Evolutionary conservation across 495 filamentous ascomycete genomes (phyloP).

Genomic region (Terfezia boudieri): DNA sequence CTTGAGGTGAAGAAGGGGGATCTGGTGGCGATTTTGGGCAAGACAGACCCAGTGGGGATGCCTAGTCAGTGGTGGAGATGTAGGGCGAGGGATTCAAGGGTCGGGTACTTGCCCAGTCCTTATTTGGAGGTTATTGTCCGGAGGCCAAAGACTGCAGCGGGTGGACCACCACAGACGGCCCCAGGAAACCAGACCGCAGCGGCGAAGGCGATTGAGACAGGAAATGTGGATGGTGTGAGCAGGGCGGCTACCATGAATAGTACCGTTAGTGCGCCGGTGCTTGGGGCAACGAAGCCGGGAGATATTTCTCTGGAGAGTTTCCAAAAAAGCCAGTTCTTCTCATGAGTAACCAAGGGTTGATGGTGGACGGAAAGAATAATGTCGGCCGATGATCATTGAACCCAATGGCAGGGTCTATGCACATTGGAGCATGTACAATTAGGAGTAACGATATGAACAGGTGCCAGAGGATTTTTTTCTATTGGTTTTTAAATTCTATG

Average conservation of each 20-base stretch:
- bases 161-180: constrained; percentile 23
- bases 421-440: too few species aligned
- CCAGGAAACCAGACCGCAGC: constrained; percentile 8
- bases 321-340: constrained; percentile 73
- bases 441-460: too few species aligned
- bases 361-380: background rate
- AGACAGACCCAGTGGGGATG: constrained; percentile 78
- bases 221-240: constrained; percentile 24
- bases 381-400: too few species aligned
- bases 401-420: too few species aligned
- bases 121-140: constrained; percentile 71
- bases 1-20: constrained; percentile 87
- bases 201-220: constrained; percentile 25
- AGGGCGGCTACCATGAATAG: constrained; percentile 20
- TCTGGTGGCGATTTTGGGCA: constrained; percentile 80
- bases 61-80: constrained; percentile 95
- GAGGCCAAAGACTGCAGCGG: constrained; percentile 29
- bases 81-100: constrained; percentile 67
- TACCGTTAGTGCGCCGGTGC: constrained; percentile 24
- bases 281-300: constrained; percentile 35
- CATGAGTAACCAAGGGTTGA: constrained; percentile 21
- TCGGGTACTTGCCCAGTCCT: constrained; percentile 73
- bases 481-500: too few species aligned
- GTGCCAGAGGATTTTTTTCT: too few species aligned
- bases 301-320: constrained; percentile 69